Conservation (phyloP, 306 rosid species). For the Rosa lucieae region DNA sequence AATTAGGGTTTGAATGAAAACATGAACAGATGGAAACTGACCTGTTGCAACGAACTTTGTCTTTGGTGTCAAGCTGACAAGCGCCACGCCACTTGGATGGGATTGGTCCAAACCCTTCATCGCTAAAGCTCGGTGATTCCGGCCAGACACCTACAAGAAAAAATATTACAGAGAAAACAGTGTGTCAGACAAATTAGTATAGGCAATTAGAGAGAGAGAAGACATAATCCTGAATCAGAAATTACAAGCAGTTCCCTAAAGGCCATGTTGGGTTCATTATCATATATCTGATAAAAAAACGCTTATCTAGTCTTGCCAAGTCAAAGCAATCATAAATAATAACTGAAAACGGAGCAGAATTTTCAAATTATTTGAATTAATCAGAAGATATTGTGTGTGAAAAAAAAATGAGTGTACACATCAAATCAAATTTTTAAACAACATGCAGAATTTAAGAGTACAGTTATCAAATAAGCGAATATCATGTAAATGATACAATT, state of each 20-base stretch:
- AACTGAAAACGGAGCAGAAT: background rate
- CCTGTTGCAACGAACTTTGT: constrained; percentile 54
- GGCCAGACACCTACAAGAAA: constrained; percentile 63
- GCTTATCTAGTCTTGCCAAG: background rate
- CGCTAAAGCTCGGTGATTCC: constrained; percentile 65
- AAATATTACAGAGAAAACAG: background rate
- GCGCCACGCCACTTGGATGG: constrained; percentile 66
- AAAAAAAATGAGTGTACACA: background rate
- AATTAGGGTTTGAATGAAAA: background rate
- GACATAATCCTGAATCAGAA: too few relatives aligned
- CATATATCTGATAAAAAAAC: background rate
- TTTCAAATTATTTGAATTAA: background rate
- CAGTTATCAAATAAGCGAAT: background rate
- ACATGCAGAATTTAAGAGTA: background rate
- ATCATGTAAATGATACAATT: background rate
- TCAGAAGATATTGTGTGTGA: background rate
- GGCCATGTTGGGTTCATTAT: background rate
- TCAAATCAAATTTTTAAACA: background rate
- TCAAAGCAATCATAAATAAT: background rate
- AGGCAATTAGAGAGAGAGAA: background rate
- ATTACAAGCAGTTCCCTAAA: background rate
- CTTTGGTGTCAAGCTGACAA: constrained; percentile 41
- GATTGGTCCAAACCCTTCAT: constrained; percentile 56
- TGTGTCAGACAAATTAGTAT: background rate
- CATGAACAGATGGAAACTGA: constrained; percentile 7